phyloP scores from a whole-genome alignment of 306 rosid species.

The Cucurbita moschata region DNA sequence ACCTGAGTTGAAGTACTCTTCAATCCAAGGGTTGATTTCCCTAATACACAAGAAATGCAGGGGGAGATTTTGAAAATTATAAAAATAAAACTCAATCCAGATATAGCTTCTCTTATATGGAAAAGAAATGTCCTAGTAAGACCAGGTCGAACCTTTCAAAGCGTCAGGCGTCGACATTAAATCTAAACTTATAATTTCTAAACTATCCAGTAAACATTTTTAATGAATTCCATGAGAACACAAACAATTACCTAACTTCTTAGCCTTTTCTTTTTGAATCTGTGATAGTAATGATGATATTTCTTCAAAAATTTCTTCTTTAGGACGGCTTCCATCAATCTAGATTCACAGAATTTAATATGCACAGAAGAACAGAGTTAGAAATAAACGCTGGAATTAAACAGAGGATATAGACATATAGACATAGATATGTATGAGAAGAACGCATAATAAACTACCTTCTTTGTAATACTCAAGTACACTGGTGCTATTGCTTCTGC shows the following conservation, averaged over 20 bases:
- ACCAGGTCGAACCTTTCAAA: not conserved
- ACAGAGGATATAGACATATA: not conserved
- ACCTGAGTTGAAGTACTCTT: constrained; percentile 21
- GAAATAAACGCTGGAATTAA: not conserved
- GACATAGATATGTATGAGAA: not conserved
- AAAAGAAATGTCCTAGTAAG: not conserved
- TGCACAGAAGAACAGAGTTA: not conserved
- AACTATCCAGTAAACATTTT: not conserved
- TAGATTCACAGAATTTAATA: constrained; percentile 18
- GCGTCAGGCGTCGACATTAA: not conserved
- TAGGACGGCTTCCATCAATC: constrained; percentile 70
- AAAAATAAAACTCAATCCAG: not conserved
- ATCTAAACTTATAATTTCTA: not conserved
- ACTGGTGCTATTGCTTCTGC: constrained; percentile 54
- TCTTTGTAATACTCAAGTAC: constrained; percentile 48
- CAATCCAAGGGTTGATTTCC: constrained; percentile 26
- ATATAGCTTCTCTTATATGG: not conserved
- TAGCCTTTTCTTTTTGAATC: constrained; percentile 33
- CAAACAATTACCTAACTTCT: constrained; percentile 27
- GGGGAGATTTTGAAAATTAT: constrained; percentile 2
- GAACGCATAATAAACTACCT: constrained; percentile 25
- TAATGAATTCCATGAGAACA: not conserved
- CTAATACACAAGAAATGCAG: constrained; percentile 24
- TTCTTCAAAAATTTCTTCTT: constrained; percentile 55
- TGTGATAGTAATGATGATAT: constrained; percentile 48